Conservation (phyloP, 2,329 filamentous ascomycete species). For the Penicillium sp. region DNA sequence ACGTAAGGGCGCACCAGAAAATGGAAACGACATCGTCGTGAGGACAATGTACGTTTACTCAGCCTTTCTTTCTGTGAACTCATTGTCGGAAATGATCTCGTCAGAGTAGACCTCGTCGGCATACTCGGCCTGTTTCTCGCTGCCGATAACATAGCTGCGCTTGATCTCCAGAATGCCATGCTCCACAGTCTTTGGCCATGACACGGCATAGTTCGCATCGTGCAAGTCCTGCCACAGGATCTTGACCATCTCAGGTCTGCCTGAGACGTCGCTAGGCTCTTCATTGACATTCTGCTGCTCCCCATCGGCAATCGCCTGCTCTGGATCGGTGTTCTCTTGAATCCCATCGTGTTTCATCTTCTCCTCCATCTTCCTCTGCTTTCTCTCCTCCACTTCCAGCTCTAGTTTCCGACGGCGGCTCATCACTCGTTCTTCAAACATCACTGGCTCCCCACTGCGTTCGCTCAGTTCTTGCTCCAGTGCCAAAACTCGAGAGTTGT, state of each 20-base stretch:
- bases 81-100: slow-evolving; percentile 26
- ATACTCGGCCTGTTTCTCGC: slow-evolving; percentile 22
- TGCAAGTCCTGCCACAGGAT: slow-evolving; percentile 48
- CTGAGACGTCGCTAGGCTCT: slow-evolving; percentile 25
- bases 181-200: slow-evolving; percentile 44
- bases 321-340: no score
- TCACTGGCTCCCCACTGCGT: slow-evolving; percentile 21
- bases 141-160: slow-evolving; percentile 37
- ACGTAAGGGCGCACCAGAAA: slow-evolving; percentile 5
- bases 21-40: background rate
- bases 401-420: no score
- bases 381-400: no score
- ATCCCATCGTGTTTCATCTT: no score
- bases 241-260: slow-evolving; percentile 38
- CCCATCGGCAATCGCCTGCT: no score
- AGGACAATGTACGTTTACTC: slow-evolving; percentile 1
- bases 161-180: slow-evolving; percentile 43
- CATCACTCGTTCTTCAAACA: slow-evolving; percentile 32
- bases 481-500: slow-evolving; percentile 26
- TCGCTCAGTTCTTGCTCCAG: slow-evolving; percentile 18
- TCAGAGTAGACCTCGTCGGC: no score
- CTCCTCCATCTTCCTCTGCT: no score
- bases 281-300: no score
- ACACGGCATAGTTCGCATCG: slow-evolving; percentile 42
- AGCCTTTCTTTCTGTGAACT: slow-evolving; percentile 23